Base-by-base conservation (phyloP, 2,329 filamentous ascomycete species). In the Fusarium concolor region DNA sequence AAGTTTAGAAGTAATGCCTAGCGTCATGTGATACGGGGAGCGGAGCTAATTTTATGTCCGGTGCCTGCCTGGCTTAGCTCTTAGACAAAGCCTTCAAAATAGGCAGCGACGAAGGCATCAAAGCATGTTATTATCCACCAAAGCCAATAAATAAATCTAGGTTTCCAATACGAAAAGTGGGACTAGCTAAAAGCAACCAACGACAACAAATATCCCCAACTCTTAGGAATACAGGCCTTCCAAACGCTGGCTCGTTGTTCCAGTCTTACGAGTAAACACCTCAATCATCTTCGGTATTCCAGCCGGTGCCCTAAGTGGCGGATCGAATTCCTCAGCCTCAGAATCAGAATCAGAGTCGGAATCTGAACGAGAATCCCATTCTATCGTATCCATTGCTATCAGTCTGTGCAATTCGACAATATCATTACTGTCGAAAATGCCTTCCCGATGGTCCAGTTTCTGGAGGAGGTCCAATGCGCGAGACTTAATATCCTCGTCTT, bases 341-440 rank as follows among this genome's bases (percentile, higher is more conserved):
- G 57, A 12, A 3, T 50, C 56, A 10, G 17, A 45, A n/a, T 50
- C 56, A 22, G 39, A 56, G 9, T 20, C 43, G 0, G 31, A 61
- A 2, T 14, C 50, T 28, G 18, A 24, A 3, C 12, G 33, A 10
- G 43, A 38, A 4, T 4, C 39, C 24, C 29, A 39, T 7, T 59
- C 15, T 4, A 41, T 50, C 10, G 31, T 2, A 24, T 45, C 58
- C 39, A 61, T 33, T 2, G 38, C 45, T 37, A 17, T 9, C 4
- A 58, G 14, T 5, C 17, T 26, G 4, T 58, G 46, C 59, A 58
- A 45, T n/a, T 46, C 60, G 5, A 44, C 29, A 12, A 64, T 44
- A 14, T 64, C 59, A n/a, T 58, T 64, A 18, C 61, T 57, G 10
- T 59, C 61, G 1, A 44, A 58, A 2, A 46, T 64, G 5, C 59